Base-by-base conservation (phyloP, 495 filamentous ascomycete genomes). In the Penicillium bialowiezense region DNA sequence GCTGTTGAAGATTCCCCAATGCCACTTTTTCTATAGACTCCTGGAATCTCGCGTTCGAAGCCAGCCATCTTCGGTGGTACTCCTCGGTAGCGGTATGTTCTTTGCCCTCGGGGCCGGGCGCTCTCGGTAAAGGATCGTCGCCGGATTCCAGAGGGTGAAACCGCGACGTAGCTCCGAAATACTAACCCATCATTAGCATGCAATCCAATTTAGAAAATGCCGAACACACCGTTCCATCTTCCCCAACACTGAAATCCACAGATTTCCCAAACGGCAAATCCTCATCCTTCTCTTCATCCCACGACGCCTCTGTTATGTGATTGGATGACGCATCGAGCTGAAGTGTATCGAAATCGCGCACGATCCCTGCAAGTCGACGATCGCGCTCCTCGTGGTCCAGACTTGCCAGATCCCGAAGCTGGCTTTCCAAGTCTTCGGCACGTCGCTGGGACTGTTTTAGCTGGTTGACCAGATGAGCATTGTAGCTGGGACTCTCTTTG, bases 91-190 rank as follows among this genome's bases (percentile, higher is more conserved):
- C 23, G 8, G 23, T 26, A 8, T 26, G 23, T 36, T 46, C 35
- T 0, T 29, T 2, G 5, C 35, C 20, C n/a, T 41, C 42, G 3
- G 10, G 23, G 3, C 29, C 36, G 19, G 26, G 23, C 24, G 9
- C 9, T 18, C 7, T 48, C 24, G 13, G 21, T 42, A 37, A 24
- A 0, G 24, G 43, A 21, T 37, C 33, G 14, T 47, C 26, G n/a
- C 13, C 17, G n/a, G 34, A 5, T n/a, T 19, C 34, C n/a, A 53
- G 24, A 14, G 50, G 42, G 32, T 53, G 50, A 35, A 53, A 53
- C 20, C 50, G 37, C 14, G 50, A 53, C 9, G 50, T 53, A 9
- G 50, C 50, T 1, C 50, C 42, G 40, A 32, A 53, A 36, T 53
- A 53, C 31, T 53, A 26, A 26, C 3, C n/a, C n/a, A 26, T 26